Base-by-base conservation (phyloP, 495 filamentous ascomycete species). In the Neurospora sp. region DNA sequence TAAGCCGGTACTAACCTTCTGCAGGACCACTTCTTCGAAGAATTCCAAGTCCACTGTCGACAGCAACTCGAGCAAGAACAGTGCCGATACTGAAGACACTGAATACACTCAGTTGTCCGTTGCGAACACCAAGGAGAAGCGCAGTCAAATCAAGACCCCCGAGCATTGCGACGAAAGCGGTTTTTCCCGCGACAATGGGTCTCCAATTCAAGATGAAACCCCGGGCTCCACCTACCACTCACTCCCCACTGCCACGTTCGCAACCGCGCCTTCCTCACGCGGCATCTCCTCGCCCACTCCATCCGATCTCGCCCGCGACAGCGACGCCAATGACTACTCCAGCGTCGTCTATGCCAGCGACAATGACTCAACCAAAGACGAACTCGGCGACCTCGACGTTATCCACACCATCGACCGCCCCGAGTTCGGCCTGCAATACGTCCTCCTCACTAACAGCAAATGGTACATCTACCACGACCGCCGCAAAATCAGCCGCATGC, bases 41-140 rank as follows among this genome's bases (percentile, higher is more conserved):
- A 16, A 31, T 2, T 61, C 53, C 10, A 61, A 16, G 5, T 27
- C 1, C 27, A 35, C 53, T 61, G 27, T 17, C 12, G 0, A 61
- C 3, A 61, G 53, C 27, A 4, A 16, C 0, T 4, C 0, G 0
- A 61, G 53, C 53, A 35, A 61, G 12, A 3, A 35, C 27, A 61
- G 27, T 8, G 6, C 27, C 6, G 3, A 16, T 0, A 61, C 53
- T 1, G 1, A 35, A 16, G 22, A 35, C 2, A 61, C 53, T 0
- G 27, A 61, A 1, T 35, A 61, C 27, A 8, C 53, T 3, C 53
- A 61, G 4, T 35, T 12, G 5, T 2, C 2, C 5, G 7, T 59
- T 5, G 1, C 4, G 1, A 0, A 31, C 10, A 59, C 16, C 8
- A 2, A 31, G 0, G 2, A 14, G 4, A 31, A 59, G 20, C 8